These are phyloP conservation scores for Plantago elongata DNA, from an alignment of 257 asterid species.

Conservation along the genomic window DNA sequence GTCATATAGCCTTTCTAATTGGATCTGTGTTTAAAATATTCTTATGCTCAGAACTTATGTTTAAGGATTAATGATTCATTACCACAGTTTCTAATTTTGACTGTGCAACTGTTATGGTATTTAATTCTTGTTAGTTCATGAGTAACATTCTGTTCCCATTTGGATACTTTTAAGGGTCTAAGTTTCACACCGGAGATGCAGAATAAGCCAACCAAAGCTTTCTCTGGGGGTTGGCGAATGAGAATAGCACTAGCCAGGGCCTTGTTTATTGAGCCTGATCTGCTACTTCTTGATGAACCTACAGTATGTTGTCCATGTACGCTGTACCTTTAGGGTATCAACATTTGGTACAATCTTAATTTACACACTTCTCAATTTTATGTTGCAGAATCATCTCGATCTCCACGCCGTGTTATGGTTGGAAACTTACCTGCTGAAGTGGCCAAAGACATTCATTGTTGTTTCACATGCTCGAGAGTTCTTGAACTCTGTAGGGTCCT, in stretches of 20 bases:
- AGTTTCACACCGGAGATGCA: slow-evolving; percentile 95
- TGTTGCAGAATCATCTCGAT: slow-evolving; percentile 95
- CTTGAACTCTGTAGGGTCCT: slow-evolving; percentile 65
- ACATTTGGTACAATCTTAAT: slow-evolving; percentile 12
- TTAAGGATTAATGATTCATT: slow-evolving; percentile 21
- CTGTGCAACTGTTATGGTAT: neutral
- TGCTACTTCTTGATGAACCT: slow-evolving; percentile 94
- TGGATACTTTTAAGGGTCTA: slow-evolving; percentile 61
- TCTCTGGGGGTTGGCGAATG: slow-evolving; percentile 99
- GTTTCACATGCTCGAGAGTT: slow-evolving; percentile 99
- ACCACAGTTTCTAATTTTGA: slow-evolving; percentile 2
- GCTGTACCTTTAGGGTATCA: slow-evolving; percentile 14
- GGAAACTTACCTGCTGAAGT: slow-evolving; percentile 87
- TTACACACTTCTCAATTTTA: slow-evolving; percentile 24
- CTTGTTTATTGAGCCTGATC: slow-evolving; percentile 90
- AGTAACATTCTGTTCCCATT: slow-evolving; percentile 19
- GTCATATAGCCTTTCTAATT: slow-evolving; percentile 11
- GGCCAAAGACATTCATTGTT: slow-evolving; percentile 97
- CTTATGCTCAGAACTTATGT: slow-evolving; percentile 13
- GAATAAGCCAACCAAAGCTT: slow-evolving; percentile 72
- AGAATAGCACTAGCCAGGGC: slow-evolving; percentile 98
- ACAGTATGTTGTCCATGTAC: slow-evolving; percentile 50
- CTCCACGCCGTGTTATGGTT: slow-evolving; percentile 99
- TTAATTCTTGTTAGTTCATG: slow-evolving; percentile 9
- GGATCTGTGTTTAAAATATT: slow-evolving; percentile 14